These are phyloP conservation scores for Stylonectria norvegica DNA, from an alignment of 2,329 filamentous ascomycete species.

Conservation along the genomic window DNA sequence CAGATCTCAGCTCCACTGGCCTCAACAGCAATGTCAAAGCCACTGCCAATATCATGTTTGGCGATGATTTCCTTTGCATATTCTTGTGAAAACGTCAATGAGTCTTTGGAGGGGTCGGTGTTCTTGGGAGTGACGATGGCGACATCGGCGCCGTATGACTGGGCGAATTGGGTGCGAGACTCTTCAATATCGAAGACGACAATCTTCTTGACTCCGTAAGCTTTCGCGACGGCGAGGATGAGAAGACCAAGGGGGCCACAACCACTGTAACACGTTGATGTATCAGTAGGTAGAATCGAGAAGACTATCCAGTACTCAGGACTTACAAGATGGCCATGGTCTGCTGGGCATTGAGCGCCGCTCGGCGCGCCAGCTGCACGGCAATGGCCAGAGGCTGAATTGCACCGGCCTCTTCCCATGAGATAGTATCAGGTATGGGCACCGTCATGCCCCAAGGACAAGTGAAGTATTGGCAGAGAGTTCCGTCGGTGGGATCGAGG, in stretches of 20 bases:
- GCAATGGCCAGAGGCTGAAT: constrained; percentile 63
- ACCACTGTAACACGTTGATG: constrained; percentile 14
- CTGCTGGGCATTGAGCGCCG: constrained; percentile 25
- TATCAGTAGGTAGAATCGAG: too few species aligned
- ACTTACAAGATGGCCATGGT: constrained; percentile 29
- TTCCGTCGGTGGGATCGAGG: constrained; percentile 65
- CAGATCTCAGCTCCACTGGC: constrained; percentile 24
- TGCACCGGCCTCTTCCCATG: constrained; percentile 61
- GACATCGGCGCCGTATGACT: constrained; percentile 20
- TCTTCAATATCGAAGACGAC: constrained; percentile 30
- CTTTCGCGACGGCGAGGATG: constrained; percentile 24
- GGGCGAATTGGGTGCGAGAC: constrained; percentile 22
- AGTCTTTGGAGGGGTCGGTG: constrained; percentile 9
- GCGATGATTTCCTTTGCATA: constrained; percentile 16
- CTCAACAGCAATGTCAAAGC: constrained; percentile 23
- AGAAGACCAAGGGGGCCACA: constrained; percentile 29
- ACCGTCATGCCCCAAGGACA: constrained; percentile 55
- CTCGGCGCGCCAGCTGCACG: constrained; percentile 58
- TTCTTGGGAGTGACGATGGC: constrained; percentile 17
- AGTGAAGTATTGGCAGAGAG: constrained; percentile 60
- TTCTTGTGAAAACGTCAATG: constrained; percentile 9
- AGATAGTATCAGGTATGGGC: constrained; percentile 58
- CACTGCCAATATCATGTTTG: constrained; percentile 13
- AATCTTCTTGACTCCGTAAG: constrained; percentile 26
- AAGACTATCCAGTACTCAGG: neutral